phyloP scores from a whole-genome alignment of 1,139 yeast genomes.

The Pichia kudriavzevii region DNA sequence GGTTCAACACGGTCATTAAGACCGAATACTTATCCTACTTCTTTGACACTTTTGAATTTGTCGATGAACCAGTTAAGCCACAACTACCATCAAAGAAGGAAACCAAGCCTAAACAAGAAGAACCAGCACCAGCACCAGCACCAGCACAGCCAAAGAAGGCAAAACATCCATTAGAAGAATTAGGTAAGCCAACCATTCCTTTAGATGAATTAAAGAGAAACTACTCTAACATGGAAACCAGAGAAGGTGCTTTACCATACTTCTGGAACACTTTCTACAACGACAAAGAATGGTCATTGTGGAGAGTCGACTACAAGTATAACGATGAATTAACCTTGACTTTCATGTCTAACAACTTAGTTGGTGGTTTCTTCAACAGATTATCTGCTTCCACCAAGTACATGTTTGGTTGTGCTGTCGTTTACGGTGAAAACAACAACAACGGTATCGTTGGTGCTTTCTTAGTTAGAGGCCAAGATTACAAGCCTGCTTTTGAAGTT shows the following conservation, averaged over 20 bases:
- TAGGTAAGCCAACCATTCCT: conserved; percentile 63
- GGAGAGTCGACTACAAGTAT: conserved; percentile 95
- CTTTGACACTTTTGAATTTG: conserved; percentile 45
- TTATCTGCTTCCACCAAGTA: conserved; percentile 85
- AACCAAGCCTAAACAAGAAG: conserved; percentile 29
- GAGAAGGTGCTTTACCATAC: conserved; percentile 92
- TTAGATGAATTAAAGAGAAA: conserved; percentile 95
- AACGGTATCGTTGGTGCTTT: conserved; percentile 96
- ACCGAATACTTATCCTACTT: conserved; percentile 46
- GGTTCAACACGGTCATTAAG: conserved; percentile 70
- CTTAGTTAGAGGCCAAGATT: conserved; percentile 92
- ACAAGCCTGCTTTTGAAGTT: conserved; percentile 86
- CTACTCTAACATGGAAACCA: conserved; percentile 97
- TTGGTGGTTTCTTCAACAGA: conserved; percentile 98
- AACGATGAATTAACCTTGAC: conserved; percentile 95
- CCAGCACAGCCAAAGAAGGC: conserved; percentile 53
- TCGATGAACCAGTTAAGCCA: conserved; percentile 64
- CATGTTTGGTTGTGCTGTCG: conserved; percentile 89
- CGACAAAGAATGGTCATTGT: conserved; percentile 89
- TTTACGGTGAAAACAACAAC: conserved; percentile 97
- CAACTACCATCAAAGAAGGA: conserved; percentile 66
- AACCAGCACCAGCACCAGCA: conserved; percentile 36
- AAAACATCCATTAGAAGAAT: conserved; percentile 84
- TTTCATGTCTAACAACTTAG: conserved; percentile 96
- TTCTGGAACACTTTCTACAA: conserved; percentile 91